Percentiles rank a stretch among this genome's conserved stretches.
Conservation (phyloP, 2,329 filamentous ascomycete species). For the Trichoderma koningii region DNA sequence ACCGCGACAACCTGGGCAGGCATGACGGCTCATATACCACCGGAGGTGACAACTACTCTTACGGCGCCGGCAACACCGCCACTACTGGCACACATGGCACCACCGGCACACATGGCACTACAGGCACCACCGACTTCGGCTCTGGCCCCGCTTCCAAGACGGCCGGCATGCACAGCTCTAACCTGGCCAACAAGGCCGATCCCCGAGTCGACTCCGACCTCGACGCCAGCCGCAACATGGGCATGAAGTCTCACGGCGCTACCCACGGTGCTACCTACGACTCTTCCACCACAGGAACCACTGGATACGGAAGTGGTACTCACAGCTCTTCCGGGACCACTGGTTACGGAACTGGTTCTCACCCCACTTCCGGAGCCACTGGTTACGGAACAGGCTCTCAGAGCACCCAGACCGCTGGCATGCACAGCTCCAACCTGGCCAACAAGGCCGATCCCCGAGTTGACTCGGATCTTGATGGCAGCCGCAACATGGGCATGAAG, state of each 20-base stretch:
- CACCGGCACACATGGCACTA: conserved; percentile 29
- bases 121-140: conserved; percentile 21
- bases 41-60: conserved; percentile 46
- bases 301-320: no score
- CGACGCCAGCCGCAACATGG: conserved; percentile 41
- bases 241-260: conserved; percentile 24
- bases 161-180: conserved; percentile 49
- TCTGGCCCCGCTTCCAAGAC: conserved; percentile 33
- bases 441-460: conserved; percentile 58
- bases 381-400: conserved; percentile 28
- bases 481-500: conserved; percentile 35
- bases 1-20: conserved; percentile 29
- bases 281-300: conserved; percentile 33
- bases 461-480: conserved; percentile 54
- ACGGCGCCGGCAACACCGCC: conserved; percentile 5
- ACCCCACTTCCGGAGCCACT: conserved; percentile 2
- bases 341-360: not conserved
- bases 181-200: conserved; percentile 53
- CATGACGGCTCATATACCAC: conserved; percentile 40
- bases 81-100: conserved; percentile 33
- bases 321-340: conserved; percentile 29
- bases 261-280: not conserved
- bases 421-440: conserved; percentile 47
- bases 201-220: conserved; percentile 57
- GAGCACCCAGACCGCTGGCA: conserved; percentile 40